Base-by-base conservation (phyloP, 495 filamentous ascomycete genomes). In the Aspergillus ellipticus region DNA sequence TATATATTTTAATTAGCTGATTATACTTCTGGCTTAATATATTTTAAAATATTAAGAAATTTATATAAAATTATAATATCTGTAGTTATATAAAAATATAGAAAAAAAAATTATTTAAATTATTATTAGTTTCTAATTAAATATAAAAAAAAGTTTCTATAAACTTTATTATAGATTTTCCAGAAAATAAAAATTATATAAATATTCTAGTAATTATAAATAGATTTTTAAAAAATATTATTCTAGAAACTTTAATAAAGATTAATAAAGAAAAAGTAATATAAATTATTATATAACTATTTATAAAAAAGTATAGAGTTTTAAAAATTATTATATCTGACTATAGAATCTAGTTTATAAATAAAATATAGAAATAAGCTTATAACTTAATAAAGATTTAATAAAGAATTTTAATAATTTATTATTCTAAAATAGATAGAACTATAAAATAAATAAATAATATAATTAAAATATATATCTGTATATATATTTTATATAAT, bases 401-500 rank as follows among this genome's bases (percentile, higher is more conserved):
- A n/a, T n/a, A n/a, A n/a, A n/a, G n/a, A n/a, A n/a, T n/a, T n/a
- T n/a, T 43, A 16, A 17, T 16, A 43, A 20, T 16, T 17, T 43
- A 43, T 17, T n/a, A n/a, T n/a, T n/a, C n/a, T n/a, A n/a, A n/a
- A n/a, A n/a, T n/a, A n/a, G n/a, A n/a, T n/a, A n/a, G n/a, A 31
- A 31, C 4, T n/a, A 31, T 31, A 31, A 47, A 17, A 20, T 20
- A 47, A 13, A 13, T 47, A 47, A 47, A 20, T 20, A 19, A 17
- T 47, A 47, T 47, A 47, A 47, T 47, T 20, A 20, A 17, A 22
- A 21, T 47, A 19, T 47, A 20, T 47, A 47, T 47, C 11, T 47
- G 7, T 47, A 19, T 19, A 43, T 16, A 17, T 8, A 19, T 19
- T 17, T 43, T 43, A 43, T 43, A 5, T 31, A 31, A 31, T n/a